Evolutionary conservation across 192 early-diverging fungal genomes (phyloP).

Genomic region (Neocallimastix lanati): DNA sequence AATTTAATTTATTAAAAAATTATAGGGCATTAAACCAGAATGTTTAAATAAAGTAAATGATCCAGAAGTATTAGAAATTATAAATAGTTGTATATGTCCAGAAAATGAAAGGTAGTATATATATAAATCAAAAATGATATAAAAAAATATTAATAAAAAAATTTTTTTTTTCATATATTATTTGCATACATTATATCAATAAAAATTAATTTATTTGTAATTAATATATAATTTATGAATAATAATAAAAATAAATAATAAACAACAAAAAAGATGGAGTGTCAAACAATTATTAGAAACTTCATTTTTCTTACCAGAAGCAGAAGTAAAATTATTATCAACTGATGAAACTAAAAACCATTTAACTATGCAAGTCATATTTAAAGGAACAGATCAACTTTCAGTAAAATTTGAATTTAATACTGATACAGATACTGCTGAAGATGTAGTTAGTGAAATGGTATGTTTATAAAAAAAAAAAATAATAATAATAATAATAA

Average conservation of each 20-base stretch:
- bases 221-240: too few species aligned
- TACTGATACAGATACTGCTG: constrained; percentile 57
- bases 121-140: too few species aligned
- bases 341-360: constrained; percentile 41
- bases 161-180: too few species aligned
- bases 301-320: constrained; percentile 47
- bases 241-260: too few species aligned
- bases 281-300: constrained; percentile 54
- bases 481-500: background rate
- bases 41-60: constrained; percentile 41
- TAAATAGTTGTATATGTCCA: constrained; percentile 38
- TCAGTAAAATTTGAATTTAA: constrained; percentile 76
- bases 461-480: constrained; percentile 11
- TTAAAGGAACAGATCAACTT: constrained; percentile 56
- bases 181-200: too few species aligned
- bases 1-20: too few species aligned
- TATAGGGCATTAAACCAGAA: constrained; percentile 52
- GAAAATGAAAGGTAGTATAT: constrained; percentile 35
- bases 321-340: constrained; percentile 49
- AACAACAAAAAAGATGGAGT: constrained; percentile 29
- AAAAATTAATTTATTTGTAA: too few species aligned
- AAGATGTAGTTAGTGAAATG: constrained; percentile 65
- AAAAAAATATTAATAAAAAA: too few species aligned
- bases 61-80: constrained; percentile 42
- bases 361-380: constrained; percentile 51